Evolutionary conservation across 148 eudicot genomes (phyloP), one percentile per base, ranked within the genome.

Genomic region (Salicornia ramosissima): DNA sequence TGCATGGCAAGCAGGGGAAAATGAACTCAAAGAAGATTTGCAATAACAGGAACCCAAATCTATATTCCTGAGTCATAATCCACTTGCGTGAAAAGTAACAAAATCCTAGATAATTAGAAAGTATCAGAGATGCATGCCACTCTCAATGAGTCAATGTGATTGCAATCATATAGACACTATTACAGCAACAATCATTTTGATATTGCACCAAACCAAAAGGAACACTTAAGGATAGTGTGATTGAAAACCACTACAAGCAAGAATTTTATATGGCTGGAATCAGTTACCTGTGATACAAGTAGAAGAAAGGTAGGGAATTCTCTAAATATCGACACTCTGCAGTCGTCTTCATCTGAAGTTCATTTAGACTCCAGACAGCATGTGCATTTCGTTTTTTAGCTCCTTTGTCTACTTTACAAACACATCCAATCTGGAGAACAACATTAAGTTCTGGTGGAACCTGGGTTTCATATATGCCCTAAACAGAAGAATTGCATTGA

Each of bases 401-500:
- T 46, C 86, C 55, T 82, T 83, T 88, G 71, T 90, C 88, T 33
- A 88, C 96, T 83, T 90, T 92, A 78, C 98, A 90, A 73, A 92
- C 96, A 83, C 96, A 92, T 26, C 96, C 98, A 64, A 92, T 79
- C 84, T 90, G 96, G 60, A 85, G 89, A 77, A 92, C 78, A 71
- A 85, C 90, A 82, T 81, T 88, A 40, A 86, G 85, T 50, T 90
- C 98, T 52, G 76, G 78, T 15, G 95, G 83, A 72, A 93, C 85
- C 67, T 87, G 88, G 50, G 97, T 87, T 84, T 93, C 98, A 70
- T 93, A 93, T 79, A 93, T 88, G 53, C 98, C 98, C 98, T 93
- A 86, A 42, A 71, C 57, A 80, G 71, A 75, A 7, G 68, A 70
- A 60, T 36, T 24, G 58, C 14, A 69, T 60, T 12, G 43, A 50